Base-by-base conservation (phyloP, 2,329 filamentous ascomycete species). In the Fusarium graminum region DNA sequence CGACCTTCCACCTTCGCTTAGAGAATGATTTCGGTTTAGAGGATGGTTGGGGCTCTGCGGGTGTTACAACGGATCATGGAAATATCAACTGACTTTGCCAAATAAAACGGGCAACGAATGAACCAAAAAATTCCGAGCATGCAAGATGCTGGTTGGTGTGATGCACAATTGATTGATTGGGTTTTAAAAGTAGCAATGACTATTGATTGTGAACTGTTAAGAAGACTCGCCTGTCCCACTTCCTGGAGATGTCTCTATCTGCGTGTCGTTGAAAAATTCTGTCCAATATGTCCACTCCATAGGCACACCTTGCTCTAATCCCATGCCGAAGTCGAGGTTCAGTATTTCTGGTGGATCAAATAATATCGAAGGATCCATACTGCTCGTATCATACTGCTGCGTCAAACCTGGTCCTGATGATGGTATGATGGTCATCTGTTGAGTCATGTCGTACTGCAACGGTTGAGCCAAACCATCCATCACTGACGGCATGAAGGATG, bases 1-100 rank as follows among this genome's bases (percentile, higher is more conserved):
- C 91, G 95, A 85, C 95, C 95, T 79, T 92, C 92, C 79, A 99
- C 95, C 82, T 98, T 98, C 88, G 95, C 93, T 88, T 98, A 93
- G 88, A 93, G 88, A 87, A 80, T 83, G 80, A 82, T 82, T 82
- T 80, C 78, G 80, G 80, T 79, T 83, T 80, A 76, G 77, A 78
- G 76, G 78, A 79, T 76, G 81, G 78, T 80, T 82, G 80, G 34
- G 83, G 82, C 79, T 85, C 80, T 82, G 81, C 81, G 78, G 85
- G 85, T 87, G 85, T 87, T 87, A 85, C 79, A 83, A 84, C 78
- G 83, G 83, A 82, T 84, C 81, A 85, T 83, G 82, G 84, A 86
- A 84, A 83, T 82, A 81, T 83, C 81, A 81, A 80, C 80, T 82
- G 82, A 63, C 83, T 85, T 81, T 83, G 82, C 82, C 83, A 82